A percentile compares a stretch with the other conserved stretches of the same genome.
Evolutionary conservation across 164 flowering plant species (phyloP).

Genomic region (Litsea cubeba): DNA sequence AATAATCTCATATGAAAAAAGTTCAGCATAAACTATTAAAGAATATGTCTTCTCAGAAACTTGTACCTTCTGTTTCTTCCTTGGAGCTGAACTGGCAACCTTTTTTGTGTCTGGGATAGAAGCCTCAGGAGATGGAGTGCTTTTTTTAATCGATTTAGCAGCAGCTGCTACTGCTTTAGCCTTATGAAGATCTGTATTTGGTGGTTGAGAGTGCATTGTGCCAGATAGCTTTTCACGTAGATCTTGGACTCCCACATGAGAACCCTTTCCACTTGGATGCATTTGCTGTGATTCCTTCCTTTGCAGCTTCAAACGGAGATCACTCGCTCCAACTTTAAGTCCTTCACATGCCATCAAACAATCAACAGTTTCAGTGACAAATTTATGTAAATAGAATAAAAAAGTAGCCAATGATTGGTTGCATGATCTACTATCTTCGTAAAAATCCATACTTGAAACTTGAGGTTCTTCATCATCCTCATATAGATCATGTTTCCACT

Average conservation of each 20-base stretch:
- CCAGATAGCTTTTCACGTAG: conserved; percentile 92
- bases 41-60: too few relatives aligned
- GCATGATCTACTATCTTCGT: conserved; percentile 4
- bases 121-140: conserved; percentile 34
- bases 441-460: conserved; percentile 53
- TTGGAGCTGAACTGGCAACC: conserved; percentile 29
- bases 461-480: conserved; percentile 37
- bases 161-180: conserved; percentile 31
- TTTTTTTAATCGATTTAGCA: conserved; percentile 45
- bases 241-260: conserved; percentile 51
- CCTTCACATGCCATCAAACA: conserved; percentile 37
- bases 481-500: conserved; percentile 96
- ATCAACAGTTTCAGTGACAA: conserved; percentile 22
- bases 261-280: conserved; percentile 39
- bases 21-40: too few relatives aligned
- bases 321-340: conserved; percentile 54
- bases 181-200: conserved; percentile 41
- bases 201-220: conserved; percentile 45
- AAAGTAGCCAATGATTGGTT: conserved; percentile 2
- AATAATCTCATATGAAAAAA: too few relatives aligned
- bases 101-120: conserved; percentile 38
- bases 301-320: conserved; percentile 89
- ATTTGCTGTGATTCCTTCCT: conserved; percentile 46
- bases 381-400: background rate
- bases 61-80: conserved; percentile 57